These are phyloP conservation scores for Linum trigynum DNA, from an alignment of 345 rosid species.

Conservation along the genomic window DNA sequence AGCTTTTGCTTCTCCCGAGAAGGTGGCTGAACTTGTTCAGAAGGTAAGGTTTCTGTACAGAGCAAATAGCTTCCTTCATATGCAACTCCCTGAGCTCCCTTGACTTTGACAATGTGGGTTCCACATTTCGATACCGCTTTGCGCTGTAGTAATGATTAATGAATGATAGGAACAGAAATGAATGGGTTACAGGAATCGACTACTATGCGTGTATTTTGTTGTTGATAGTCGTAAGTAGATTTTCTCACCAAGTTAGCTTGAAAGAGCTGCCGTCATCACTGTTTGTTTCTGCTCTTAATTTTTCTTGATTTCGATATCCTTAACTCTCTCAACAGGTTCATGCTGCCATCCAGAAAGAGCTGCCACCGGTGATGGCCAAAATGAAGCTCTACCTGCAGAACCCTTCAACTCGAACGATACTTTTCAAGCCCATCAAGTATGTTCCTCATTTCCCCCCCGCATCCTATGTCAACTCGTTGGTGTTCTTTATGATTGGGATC, in stretches of 20 bases:
- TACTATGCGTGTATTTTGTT: too few relatives aligned
- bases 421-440: constrained; percentile 92
- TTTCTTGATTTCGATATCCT: background rate
- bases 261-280: background rate
- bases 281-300: background rate
- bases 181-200: too few relatives aligned
- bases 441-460: constrained; percentile 8
- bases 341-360: constrained; percentile 59
- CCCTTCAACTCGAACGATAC: constrained; percentile 72
- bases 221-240: background rate
- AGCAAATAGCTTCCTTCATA: background rate
- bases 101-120: too few relatives aligned
- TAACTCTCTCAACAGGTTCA: constrained; percentile 42
- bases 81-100: too few relatives aligned
- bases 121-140: too few relatives aligned
- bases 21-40: constrained; percentile 88
- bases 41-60: constrained; percentile 40
- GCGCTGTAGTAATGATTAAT: too few relatives aligned
- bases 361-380: constrained; percentile 62
- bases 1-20: constrained; percentile 91
- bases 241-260: background rate
- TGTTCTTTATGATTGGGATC: background rate
- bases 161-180: too few relatives aligned
- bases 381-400: constrained; percentile 93
- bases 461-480: background rate